These are phyloP conservation scores for Ichthyophonus hoferi DNA, from an alignment of 208 protist genomes.

Conservation along the genomic window DNA sequence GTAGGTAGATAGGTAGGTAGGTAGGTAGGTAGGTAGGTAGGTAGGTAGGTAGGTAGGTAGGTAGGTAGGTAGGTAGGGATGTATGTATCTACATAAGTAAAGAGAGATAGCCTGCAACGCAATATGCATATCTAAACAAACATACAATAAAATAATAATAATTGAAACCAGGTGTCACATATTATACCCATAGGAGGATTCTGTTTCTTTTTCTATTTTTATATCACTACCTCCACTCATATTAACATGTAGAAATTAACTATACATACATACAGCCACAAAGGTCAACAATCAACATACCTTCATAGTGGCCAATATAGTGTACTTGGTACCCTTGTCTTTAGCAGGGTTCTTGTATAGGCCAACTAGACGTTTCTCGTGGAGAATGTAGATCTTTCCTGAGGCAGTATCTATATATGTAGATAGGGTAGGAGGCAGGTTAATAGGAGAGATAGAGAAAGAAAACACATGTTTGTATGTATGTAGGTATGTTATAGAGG, in stretches of 20 bases:
- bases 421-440: not conserved
- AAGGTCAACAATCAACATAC: not conserved
- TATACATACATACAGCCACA: not conserved
- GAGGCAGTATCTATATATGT: conserved; percentile 46
- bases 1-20: not conserved
- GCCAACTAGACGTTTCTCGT: conserved; percentile 47
- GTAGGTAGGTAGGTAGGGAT: too few relatives aligned
- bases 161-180: too few relatives aligned
- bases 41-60: not conserved
- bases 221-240: too few relatives aligned
- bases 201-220: too few relatives aligned
- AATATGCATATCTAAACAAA: too few relatives aligned
- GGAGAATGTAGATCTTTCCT: conserved; percentile 58
- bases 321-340: not conserved
- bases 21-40: not conserved
- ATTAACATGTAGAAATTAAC: not conserved
- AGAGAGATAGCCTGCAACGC: not conserved
- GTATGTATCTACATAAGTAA: not conserved
- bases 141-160: too few relatives aligned
- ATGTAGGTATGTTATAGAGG: not conserved
- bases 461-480: not conserved
- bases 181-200: too few relatives aligned
- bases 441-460: not conserved
- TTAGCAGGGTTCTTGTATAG: conserved; percentile 61
- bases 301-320: not conserved